A percentile compares a stretch with the other conserved stretches of the same genome.
Evolutionary conservation across 179 eudicot genomes (phyloP).

Genomic region (Spergularia azorica): DNA sequence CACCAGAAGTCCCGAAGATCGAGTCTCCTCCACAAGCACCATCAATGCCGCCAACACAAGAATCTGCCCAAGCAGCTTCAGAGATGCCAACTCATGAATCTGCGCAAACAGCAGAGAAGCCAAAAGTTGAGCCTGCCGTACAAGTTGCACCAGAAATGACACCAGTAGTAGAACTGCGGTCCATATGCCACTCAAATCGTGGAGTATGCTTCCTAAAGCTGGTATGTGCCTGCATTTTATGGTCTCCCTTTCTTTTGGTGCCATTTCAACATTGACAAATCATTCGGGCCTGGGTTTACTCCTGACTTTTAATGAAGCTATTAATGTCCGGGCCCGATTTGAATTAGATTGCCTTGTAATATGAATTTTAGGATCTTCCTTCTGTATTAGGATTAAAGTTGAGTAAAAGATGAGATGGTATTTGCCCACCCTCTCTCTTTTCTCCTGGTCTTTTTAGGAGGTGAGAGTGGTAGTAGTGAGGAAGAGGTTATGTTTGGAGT

Average conservation of each 20-base stretch:
- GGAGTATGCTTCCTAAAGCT: conserved; percentile 73
- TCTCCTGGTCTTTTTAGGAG: too few species aligned
- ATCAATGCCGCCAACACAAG: conserved; percentile 43
- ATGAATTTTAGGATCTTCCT: too few species aligned
- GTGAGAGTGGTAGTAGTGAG: too few species aligned
- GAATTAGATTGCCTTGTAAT: too few species aligned
- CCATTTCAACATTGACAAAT: too few species aligned
- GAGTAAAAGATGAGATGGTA: too few species aligned
- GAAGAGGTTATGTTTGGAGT: too few species aligned
- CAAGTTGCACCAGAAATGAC: conserved; percentile 66
- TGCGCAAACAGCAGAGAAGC: conserved; percentile 55
- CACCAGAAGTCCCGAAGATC: conserved; percentile 49
- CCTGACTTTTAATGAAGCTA: too few species aligned
- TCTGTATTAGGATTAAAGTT: too few species aligned
- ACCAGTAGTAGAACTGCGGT: conserved; percentile 65
- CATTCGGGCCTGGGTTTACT: too few species aligned
- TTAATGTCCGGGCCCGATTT: too few species aligned
- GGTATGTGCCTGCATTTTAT: conserved; percentile 41
- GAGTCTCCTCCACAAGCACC: conserved; percentile 44
- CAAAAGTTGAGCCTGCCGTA: conserved; percentile 26
- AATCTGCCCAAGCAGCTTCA: conserved; percentile 45
- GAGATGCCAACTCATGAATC: conserved; percentile 42
- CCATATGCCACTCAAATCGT: conserved; percentile 83
- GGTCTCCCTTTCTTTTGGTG: neutral
- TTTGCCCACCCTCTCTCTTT: too few species aligned